Percentiles rank a stretch among this genome's conserved stretches.
phyloP scores from a whole-genome alignment of 805 yeast genomes.

The Kodamaea nitidulidarum region DNA sequence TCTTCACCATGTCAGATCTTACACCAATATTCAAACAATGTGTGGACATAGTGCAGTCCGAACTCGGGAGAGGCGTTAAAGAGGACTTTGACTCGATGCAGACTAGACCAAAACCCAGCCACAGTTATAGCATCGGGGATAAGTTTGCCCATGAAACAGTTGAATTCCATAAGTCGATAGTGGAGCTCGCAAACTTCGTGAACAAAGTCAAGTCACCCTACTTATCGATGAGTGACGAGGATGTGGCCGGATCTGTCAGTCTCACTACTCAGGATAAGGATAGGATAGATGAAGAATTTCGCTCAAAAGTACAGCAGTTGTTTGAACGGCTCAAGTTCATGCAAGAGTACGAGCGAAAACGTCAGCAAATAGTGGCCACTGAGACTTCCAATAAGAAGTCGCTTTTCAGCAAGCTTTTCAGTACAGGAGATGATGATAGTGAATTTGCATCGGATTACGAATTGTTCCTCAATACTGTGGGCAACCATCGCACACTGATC shows the following conservation, averaged over 20 bases:
- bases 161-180: slow-evolving; percentile 31
- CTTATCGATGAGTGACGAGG: slow-evolving; percentile 22
- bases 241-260: neutral
- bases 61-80: slow-evolving; percentile 16
- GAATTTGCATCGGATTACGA: slow-evolving; percentile 33
- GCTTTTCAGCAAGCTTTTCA: slow-evolving; percentile 8
- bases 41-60: slow-evolving; percentile 39
- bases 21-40: slow-evolving; percentile 48
- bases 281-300: slow-evolving; percentile 52
- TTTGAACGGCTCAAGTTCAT: slow-evolving; percentile 47
- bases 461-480: slow-evolving; percentile 34
- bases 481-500: slow-evolving; percentile 46
- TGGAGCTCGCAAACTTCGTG: slow-evolving; percentile 29
- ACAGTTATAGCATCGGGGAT: slow-evolving; percentile 24
- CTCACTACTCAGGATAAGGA: slow-evolving; percentile 42
- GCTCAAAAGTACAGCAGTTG: slow-evolving; percentile 48
- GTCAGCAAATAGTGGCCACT: slow-evolving; percentile 21
- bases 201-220: slow-evolving; percentile 32
- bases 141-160: slow-evolving; percentile 39
- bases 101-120: slow-evolving; percentile 7
- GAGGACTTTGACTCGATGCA: slow-evolving; percentile 9
- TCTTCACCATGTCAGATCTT: slow-evolving; percentile 41
- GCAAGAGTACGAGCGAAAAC: slow-evolving; percentile 49
- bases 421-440: slow-evolving; percentile 22
- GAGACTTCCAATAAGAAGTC: slow-evolving; percentile 6